These are phyloP conservation scores for Syzygium malaccense DNA, from an alignment of 441 rosid species.

Conservation along the genomic window DNA sequence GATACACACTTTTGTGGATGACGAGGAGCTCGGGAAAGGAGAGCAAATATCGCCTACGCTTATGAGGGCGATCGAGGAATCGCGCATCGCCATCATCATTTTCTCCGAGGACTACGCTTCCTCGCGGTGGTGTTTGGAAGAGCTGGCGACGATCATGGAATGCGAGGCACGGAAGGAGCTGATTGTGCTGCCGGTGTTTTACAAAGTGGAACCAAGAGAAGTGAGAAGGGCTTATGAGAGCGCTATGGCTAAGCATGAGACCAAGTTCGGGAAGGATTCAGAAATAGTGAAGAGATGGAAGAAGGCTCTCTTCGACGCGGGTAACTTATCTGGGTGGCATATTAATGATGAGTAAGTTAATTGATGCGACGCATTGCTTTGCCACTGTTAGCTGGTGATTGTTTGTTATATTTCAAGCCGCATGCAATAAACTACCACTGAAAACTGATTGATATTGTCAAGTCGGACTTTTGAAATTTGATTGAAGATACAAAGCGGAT, in stretches of 20 bases:
- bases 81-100: not conserved
- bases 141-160: rapidly evolving
- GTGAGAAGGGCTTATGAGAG: not conserved
- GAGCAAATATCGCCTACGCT: rapidly evolving
- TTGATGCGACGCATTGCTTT: not conserved
- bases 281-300: not conserved
- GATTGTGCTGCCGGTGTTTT: no score
- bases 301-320: not conserved
- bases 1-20: not conserved
- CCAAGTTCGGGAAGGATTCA: not conserved
- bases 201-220: not conserved
- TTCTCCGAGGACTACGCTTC: not conserved
- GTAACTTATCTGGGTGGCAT: not conserved
- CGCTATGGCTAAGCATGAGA: not conserved
- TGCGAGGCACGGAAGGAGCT: not conserved
- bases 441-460: not conserved
- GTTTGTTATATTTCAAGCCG: not conserved
- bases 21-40: rapidly evolving
- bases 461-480: not conserved
- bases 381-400: not conserved
- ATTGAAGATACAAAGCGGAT: not conserved
- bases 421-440: not conserved
- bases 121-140: not conserved
- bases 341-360: not conserved
- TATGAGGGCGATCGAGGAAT: not conserved